Percentiles rank a stretch among this genome's conserved stretches.
phyloP scores from a whole-genome alignment of 2,329 filamentous ascomycete genomes.

The Neonectria sp. region DNA sequence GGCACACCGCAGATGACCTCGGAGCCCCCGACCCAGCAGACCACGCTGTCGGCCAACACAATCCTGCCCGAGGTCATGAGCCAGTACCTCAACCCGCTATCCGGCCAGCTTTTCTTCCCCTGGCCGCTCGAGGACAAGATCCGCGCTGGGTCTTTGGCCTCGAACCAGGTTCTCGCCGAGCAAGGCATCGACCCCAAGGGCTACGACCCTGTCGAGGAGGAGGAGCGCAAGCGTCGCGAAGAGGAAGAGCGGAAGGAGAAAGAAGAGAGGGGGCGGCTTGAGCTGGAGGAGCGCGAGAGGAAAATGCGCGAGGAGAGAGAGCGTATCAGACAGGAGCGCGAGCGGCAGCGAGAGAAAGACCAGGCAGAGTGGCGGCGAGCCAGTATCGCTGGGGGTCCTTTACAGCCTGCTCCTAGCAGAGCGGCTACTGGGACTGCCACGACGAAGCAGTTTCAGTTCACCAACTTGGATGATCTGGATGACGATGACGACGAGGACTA shows the following conservation, averaged over 20 bases:
- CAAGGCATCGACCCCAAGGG: slow-evolving; percentile 73
- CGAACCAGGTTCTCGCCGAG: slow-evolving; percentile 74
- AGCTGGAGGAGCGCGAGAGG: slow-evolving; percentile 63
- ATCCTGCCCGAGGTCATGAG: slow-evolving; percentile 65
- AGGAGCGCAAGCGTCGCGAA: slow-evolving; percentile 65
- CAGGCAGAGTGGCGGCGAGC: slow-evolving; percentile 59
- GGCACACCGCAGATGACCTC: slow-evolving; percentile 49
- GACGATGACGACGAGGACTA: slow-evolving; percentile 62
- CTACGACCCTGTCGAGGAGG: slow-evolving; percentile 71
- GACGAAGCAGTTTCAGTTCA: slow-evolving; percentile 71
- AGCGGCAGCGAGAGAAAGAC: slow-evolving; percentile 60
- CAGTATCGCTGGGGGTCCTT: slow-evolving; percentile 50
- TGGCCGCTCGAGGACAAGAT: slow-evolving; percentile 84
- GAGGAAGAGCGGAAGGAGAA: slow-evolving; percentile 64
- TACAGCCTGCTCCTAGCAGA: slow-evolving; percentile 45
- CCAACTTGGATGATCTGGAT: slow-evolving; percentile 67
- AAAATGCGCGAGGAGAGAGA: slow-evolving; percentile 58
- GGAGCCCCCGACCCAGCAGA: slow-evolving; percentile 53
- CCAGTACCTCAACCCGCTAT: slow-evolving; percentile 69
- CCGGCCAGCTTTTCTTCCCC: slow-evolving; percentile 76
- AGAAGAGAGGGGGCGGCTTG: slow-evolving; percentile 63
- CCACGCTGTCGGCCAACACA: slow-evolving; percentile 52
- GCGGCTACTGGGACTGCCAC: slow-evolving; percentile 49
- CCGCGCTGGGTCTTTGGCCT: slow-evolving; percentile 76
- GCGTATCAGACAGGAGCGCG: slow-evolving; percentile 58